These are phyloP conservation scores for Candida morakotiae DNA, from an alignment of 805 yeast species.

Conservation along the genomic window DNA sequence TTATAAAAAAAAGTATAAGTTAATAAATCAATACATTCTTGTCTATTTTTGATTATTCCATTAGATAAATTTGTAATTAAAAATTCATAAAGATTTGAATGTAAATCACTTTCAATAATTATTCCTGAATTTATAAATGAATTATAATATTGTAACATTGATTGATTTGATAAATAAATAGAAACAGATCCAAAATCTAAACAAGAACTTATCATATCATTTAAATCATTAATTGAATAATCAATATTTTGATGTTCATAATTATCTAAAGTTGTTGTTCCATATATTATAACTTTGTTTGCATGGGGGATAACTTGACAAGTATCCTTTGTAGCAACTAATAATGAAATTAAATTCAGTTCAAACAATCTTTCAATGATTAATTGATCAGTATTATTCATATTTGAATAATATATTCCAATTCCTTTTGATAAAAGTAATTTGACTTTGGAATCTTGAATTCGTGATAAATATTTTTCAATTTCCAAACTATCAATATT, in stretches of 20 bases:
- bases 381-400: slow-evolving; percentile 52
- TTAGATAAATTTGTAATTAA: slow-evolving; percentile 72
- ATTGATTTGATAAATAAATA: slow-evolving; percentile 49
- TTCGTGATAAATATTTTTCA: slow-evolving; percentile 35
- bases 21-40: slow-evolving; percentile 88
- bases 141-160: slow-evolving; percentile 59
- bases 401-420: slow-evolving; percentile 56
- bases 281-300: slow-evolving; percentile 54
- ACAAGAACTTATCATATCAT: slow-evolving; percentile 58
- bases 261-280: slow-evolving; percentile 72
- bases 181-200: slow-evolving; percentile 41
- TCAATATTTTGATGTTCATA: slow-evolving; percentile 66
- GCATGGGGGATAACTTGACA: slow-evolving; percentile 49
- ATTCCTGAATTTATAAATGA: slow-evolving; percentile 69
- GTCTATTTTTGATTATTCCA: slow-evolving; percentile 58
- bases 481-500: slow-evolving; percentile 13
- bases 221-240: slow-evolving; percentile 59
- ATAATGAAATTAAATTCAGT: slow-evolving; percentile 46
- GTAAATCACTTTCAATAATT: slow-evolving; percentile 80
- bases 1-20: slow-evolving; percentile 81
- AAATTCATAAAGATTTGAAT: slow-evolving; percentile 56
- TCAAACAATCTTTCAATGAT: slow-evolving; percentile 51
- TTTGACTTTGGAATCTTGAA: slow-evolving; percentile 45
- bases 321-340: slow-evolving; percentile 63
- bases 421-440: slow-evolving; percentile 54